phyloP scores from a whole-genome alignment of 2,329 filamentous ascomycete genomes.

The Epichloe gansuensis region DNA sequence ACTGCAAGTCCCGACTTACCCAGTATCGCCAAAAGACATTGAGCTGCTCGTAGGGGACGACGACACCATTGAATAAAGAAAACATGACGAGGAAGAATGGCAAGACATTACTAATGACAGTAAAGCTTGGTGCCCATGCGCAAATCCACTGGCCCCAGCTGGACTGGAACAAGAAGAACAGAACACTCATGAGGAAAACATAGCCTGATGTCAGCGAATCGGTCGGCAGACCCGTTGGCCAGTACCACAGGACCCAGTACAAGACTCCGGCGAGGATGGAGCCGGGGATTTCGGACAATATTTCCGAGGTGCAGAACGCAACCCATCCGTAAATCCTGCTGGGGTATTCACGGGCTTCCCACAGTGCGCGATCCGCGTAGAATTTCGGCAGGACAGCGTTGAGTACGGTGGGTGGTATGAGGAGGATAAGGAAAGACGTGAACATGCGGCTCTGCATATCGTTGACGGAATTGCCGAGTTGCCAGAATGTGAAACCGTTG shows the following conservation, averaged over 20 bases:
- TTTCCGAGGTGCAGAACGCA: slow-evolving; percentile 61
- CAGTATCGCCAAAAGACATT: slow-evolving; percentile 63
- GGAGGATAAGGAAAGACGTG: slow-evolving; percentile 51
- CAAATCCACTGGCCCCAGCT: slow-evolving; percentile 78
- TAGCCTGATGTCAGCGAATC: slow-evolving; percentile 36
- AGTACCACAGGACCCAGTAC: slow-evolving; percentile 72
- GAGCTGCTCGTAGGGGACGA: slow-evolving; percentile 53
- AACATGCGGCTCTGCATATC: slow-evolving; percentile 74
- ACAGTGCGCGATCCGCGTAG: slow-evolving; percentile 59
- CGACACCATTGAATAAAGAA: slow-evolving; percentile 64
- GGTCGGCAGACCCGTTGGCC: slow-evolving; percentile 55
- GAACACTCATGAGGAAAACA: slow-evolving; percentile 11
- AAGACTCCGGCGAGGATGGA: slow-evolving; percentile 52
- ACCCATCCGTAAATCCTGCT: slow-evolving; percentile 68
- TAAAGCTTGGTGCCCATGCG: slow-evolving; percentile 64
- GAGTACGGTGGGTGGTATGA: slow-evolving; percentile 58
- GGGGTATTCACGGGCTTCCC: slow-evolving; percentile 62
- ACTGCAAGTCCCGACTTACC: slow-evolving; percentile 22
- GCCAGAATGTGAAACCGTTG: slow-evolving; percentile 69
- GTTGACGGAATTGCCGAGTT: slow-evolving; percentile 49
- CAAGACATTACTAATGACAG: slow-evolving; percentile 36
- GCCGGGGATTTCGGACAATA: slow-evolving; percentile 61
- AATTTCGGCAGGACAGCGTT: slow-evolving; percentile 70
- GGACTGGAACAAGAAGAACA: slow-evolving; percentile 66
- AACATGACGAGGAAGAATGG: slow-evolving; percentile 78